phyloP scores from a whole-genome alignment of 192 early-diverging fungal genomes.

The Coemansia sp. region DNA sequence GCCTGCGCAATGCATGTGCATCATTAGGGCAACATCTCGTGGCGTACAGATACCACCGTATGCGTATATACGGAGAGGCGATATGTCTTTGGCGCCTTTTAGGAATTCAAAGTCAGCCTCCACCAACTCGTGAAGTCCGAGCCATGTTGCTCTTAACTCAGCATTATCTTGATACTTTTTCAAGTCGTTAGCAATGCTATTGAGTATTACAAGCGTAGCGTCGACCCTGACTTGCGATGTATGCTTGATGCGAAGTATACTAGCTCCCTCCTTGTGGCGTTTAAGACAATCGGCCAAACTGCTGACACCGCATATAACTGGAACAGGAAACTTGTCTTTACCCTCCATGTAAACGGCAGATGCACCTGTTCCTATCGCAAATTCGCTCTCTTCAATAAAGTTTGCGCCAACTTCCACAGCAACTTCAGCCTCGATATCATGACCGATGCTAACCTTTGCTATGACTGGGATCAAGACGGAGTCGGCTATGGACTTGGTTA shows the following conservation, averaged over 20 bases:
- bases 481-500: slow-evolving; percentile 89
- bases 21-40: slow-evolving; percentile 1
- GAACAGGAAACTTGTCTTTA: background rate
- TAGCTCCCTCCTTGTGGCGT: background rate
- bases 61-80: background rate
- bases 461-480: slow-evolving; percentile 96
- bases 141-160: background rate
- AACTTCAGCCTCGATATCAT: slow-evolving; percentile 88
- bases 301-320: background rate
- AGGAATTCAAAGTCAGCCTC: background rate
- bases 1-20: background rate
- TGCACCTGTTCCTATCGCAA: background rate
- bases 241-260: background rate
- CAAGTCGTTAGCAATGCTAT: background rate
- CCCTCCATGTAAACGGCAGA: background rate
- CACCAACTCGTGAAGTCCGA: background rate
- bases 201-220: background rate
- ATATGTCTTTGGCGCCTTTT: background rate
- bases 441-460: slow-evolving; percentile 94
- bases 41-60: background rate
- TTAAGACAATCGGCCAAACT: background rate
- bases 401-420: slow-evolving; percentile 4
- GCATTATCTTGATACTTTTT: background rate
- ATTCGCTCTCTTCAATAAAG: slow-evolving; percentile 27
- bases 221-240: background rate